Percentiles rank a stretch among this genome's conserved stretches.
Conservation (phyloP, 108 stramenopile species). For the Pinguiococcus pyrenoidosus region DNA sequence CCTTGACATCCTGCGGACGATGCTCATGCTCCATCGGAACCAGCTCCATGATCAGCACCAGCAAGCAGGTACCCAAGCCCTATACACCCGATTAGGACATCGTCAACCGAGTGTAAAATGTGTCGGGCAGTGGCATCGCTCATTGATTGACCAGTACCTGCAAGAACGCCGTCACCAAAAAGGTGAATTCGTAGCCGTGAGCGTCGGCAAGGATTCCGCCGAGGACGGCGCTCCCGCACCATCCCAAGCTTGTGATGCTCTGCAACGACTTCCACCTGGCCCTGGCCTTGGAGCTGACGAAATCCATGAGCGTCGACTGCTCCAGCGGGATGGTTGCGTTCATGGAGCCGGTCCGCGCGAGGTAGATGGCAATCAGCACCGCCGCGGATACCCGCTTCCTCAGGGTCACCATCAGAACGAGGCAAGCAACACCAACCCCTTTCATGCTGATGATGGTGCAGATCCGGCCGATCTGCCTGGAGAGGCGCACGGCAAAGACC, state of each 20-base stretch:
- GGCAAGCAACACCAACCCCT: constrained; percentile 25
- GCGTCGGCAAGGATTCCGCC: constrained; percentile 51
- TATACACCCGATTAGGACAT: too few species aligned
- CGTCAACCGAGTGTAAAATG: too few species aligned
- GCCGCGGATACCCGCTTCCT: constrained; percentile 10
- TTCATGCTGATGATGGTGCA: constrained; percentile 23
- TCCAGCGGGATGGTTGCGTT: neutral
- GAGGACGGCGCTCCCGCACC: constrained; percentile 57
- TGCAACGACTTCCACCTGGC: constrained; percentile 28
- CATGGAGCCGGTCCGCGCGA: constrained; percentile 4
- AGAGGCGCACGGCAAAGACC: constrained; percentile 17
- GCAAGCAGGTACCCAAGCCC: too few species aligned
- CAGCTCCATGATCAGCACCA: too few species aligned
- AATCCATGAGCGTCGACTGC: constrained; percentile 23
- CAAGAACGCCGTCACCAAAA: constrained; percentile 48
- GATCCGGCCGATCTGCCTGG: constrained; percentile 30
- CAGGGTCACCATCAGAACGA: constrained; percentile 42
- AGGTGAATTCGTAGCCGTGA: constrained; percentile 47
- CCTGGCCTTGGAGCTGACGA: constrained; percentile 10
- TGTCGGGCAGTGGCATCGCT: too few species aligned
- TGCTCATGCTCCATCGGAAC: too few species aligned
- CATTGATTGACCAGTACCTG: too few species aligned
- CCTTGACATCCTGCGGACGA: too few species aligned
- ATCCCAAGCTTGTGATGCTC: constrained; percentile 43
- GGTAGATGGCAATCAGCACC: constrained; percentile 27